These are phyloP conservation scores for Kodamaea sagamina DNA, from an alignment of 805 yeast species.

Conservation along the genomic window DNA sequence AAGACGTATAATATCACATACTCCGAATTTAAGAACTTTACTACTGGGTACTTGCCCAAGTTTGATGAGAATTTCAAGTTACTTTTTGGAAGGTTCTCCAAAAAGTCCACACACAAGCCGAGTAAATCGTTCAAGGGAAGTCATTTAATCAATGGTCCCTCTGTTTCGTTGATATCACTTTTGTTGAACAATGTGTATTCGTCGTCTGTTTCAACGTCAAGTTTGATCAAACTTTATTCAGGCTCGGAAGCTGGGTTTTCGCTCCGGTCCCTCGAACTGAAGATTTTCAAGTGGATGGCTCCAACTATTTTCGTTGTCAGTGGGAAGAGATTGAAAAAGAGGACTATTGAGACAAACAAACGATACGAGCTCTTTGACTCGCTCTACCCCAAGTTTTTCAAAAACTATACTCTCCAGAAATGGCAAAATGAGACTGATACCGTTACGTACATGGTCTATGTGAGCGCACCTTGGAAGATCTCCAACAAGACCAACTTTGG, in stretches of 20 bases:
- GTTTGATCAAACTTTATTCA: conserved; percentile 61
- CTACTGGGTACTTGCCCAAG: conserved; percentile 12
- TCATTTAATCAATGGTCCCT: conserved; percentile 42
- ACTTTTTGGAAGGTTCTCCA: conserved; percentile 27
- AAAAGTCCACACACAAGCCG: conserved; percentile 4
- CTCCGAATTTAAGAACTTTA: conserved; percentile 17
- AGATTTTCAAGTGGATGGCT: conserved; percentile 86
- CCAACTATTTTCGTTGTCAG: conserved; percentile 73
- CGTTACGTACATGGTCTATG: conserved; percentile 63
- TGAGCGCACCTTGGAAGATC: conserved; percentile 74
- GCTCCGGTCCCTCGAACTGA: conserved; percentile 81
- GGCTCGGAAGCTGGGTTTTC: conserved; percentile 85
- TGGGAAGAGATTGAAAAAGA: conserved; percentile 54
- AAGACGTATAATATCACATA: conserved; percentile 17
- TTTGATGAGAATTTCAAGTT: conserved; percentile 24
- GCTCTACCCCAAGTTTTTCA: conserved; percentile 44
- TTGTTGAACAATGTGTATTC: conserved; percentile 25
- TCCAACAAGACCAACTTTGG: conserved; percentile 78
- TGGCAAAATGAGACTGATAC: conserved; percentile 46
- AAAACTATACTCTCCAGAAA: conserved; percentile 12
- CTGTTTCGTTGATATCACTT: conserved; percentile 41
- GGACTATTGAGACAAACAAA: conserved; percentile 38
- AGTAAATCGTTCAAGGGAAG: conserved; percentile 26
- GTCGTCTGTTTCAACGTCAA: conserved; percentile 43
- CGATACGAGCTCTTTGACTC: conserved; percentile 54